Conservation (phyloP, 768 basidiomycete species). For the Boletales sp. region DNA sequence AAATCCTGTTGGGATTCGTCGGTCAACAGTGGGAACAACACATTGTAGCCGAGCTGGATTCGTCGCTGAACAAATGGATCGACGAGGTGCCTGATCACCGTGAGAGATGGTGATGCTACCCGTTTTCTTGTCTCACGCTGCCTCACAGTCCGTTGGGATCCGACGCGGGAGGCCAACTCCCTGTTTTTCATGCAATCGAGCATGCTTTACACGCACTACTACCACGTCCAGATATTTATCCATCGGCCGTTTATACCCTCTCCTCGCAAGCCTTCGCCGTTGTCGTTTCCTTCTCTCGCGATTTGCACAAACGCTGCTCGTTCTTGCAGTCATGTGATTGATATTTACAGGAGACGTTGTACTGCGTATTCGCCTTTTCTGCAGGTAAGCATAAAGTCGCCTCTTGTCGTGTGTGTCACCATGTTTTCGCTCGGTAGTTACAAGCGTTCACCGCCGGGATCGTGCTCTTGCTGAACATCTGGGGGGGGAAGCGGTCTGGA, state of each 20-base stretch:
- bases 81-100: conserved; percentile 55
- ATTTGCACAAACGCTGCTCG: conserved; percentile 86
- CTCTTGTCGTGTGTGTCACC: neutral
- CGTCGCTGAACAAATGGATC: conserved; percentile 75
- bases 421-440: conserved; percentile 24
- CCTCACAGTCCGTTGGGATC: conserved; percentile 41
- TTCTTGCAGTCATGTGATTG: conserved; percentile 68
- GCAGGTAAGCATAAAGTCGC: conserved; percentile 21
- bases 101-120: conserved; percentile 10
- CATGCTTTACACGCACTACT: conserved; percentile 49
- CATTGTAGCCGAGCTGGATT: conserved; percentile 70
- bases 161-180: conserved; percentile 33
- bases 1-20: conserved; percentile 47
- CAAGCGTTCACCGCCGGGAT: conserved; percentile 47
- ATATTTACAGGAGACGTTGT: conserved; percentile 44
- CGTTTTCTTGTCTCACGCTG: conserved; percentile 4
- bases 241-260: conserved; percentile 80
- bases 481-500: conserved; percentile 47
- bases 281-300: conserved; percentile 62
- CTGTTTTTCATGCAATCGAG: conserved; percentile 49
- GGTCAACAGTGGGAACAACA: conserved; percentile 59
- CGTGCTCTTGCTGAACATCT: conserved; percentile 54
- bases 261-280: conserved; percentile 44
- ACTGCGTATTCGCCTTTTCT: conserved; percentile 23
- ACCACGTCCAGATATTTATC: conserved; percentile 61